These are phyloP conservation scores for Skeletonema marinoi DNA, from an alignment of 108 stramenopile genomes.

Conservation along the genomic window DNA sequence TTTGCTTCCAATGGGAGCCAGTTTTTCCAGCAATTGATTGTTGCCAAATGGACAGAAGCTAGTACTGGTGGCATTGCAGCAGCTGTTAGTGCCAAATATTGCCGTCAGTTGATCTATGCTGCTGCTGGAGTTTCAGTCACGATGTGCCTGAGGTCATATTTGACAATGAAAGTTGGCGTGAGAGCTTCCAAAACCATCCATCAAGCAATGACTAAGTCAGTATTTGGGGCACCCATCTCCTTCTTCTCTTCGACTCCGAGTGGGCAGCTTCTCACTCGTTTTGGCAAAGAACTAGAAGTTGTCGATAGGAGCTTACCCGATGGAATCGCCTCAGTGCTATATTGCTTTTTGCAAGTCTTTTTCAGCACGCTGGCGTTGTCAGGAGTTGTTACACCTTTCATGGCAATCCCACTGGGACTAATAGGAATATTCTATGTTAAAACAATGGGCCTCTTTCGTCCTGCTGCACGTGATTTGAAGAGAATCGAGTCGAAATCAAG, in stretches of 20 bases:
- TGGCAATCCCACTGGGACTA: slow-evolving; percentile 59
- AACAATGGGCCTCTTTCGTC: slow-evolving; percentile 64
- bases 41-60: slow-evolving; percentile 81
- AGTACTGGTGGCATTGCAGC: slow-evolving; percentile 50
- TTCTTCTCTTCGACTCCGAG: slow-evolving; percentile 94
- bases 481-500: slow-evolving; percentile 83
- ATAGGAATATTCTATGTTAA: slow-evolving; percentile 58
- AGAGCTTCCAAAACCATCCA: slow-evolving; percentile 71
- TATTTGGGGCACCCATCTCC: slow-evolving; percentile 88
- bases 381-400: slow-evolving; percentile 61
- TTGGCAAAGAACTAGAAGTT: slow-evolving; percentile 86
- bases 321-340: slow-evolving; percentile 66
- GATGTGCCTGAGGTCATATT: slow-evolving; percentile 71
- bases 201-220: slow-evolving; percentile 70
- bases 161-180: slow-evolving; percentile 69
- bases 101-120: slow-evolving; percentile 63
- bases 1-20: slow-evolving; percentile 71
- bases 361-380: slow-evolving; percentile 63
- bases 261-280: slow-evolving; percentile 90
- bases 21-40: slow-evolving; percentile 81
- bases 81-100: slow-evolving; percentile 58
- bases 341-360: slow-evolving; percentile 73
- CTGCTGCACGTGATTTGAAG: slow-evolving; percentile 84
- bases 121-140: slow-evolving; percentile 71
- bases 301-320: slow-evolving; percentile 77